Conservation (phyloP, 1,284 basidiomycete species). For the Pyrrhoderma noxium region DNA sequence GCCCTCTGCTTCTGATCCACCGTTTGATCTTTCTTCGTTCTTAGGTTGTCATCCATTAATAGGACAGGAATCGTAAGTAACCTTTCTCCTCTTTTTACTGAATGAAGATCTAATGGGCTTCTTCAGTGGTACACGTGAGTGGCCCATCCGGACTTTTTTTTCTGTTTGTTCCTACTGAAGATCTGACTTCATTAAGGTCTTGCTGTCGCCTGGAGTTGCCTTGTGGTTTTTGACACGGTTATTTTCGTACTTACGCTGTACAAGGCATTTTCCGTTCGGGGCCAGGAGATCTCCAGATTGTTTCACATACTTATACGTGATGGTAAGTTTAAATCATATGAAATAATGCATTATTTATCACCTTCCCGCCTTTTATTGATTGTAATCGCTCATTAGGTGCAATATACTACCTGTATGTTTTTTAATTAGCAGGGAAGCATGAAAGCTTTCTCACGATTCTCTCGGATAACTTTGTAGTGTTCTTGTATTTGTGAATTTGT, state of each 20-base stretch:
- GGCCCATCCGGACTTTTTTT: too few relatives aligned
- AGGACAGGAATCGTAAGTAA: background rate
- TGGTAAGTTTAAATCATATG: background rate
- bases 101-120: too few relatives aligned
- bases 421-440: background rate
- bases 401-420: conserved; percentile 16
- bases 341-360: too few relatives aligned
- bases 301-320: conserved; percentile 17
- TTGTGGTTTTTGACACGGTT: conserved; percentile 34
- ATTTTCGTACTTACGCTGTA: conserved; percentile 38
- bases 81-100: background rate
- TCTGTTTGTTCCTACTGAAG: too few relatives aligned
- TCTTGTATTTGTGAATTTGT: background rate
- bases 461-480: background rate
- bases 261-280: conserved; percentile 28
- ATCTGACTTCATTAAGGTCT: conserved; percentile 23
- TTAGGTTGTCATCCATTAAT: conserved; percentile 12
- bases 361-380: too few relatives aligned
- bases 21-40: conserved; percentile 7
- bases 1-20: background rate
- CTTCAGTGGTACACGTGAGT: too few relatives aligned
- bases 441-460: background rate
- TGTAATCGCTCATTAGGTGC: background rate
- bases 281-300: conserved; percentile 4
- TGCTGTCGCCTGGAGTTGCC: conserved; percentile 31